Conservation (phyloP, 495 filamentous ascomycete genomes). For the Recurvomyces mirabilis region DNA sequence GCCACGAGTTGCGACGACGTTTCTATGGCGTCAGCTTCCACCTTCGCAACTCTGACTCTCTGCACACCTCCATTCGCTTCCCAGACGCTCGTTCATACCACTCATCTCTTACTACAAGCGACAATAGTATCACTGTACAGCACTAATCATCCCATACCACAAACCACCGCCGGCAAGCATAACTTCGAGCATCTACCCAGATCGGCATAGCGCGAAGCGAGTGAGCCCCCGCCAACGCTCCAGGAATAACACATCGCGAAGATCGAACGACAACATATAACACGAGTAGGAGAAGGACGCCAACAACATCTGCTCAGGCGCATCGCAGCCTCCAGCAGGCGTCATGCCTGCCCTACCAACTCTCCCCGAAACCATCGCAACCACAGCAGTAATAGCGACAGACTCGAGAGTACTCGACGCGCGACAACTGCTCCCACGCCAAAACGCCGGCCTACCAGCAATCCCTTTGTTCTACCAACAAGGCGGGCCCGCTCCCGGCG, state of each 20-base stretch:
- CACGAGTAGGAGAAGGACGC: no score
- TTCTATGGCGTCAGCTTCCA: no score
- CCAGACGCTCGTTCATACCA: neutral
- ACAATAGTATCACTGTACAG: constrained; percentile 2
- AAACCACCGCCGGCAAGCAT: no score
- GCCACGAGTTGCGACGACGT: no score
- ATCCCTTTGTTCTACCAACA: constrained; percentile 63
- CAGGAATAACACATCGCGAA: neutral
- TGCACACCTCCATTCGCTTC: no score
- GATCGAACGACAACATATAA: neutral
- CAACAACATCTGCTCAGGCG: no score
- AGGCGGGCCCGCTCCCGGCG: constrained; percentile 52
- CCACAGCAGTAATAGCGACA: neutral
- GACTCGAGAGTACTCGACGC: constrained; percentile 17
- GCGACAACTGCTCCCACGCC: constrained; percentile 8
- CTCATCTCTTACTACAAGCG: neutral
- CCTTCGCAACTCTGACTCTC: no score
- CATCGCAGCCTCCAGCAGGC: constrained; percentile 2
- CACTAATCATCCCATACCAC: no score
- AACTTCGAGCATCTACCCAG: neutral
- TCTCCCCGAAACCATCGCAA: constrained; percentile 2
- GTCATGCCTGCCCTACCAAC: constrained; percentile 17
- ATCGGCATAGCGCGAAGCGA: neutral
- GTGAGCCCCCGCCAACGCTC: neutral
- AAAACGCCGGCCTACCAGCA: constrained; percentile 7